phyloP scores from a whole-genome alignment of 257 asterid species.

The Asclepias syriaca region DNA sequence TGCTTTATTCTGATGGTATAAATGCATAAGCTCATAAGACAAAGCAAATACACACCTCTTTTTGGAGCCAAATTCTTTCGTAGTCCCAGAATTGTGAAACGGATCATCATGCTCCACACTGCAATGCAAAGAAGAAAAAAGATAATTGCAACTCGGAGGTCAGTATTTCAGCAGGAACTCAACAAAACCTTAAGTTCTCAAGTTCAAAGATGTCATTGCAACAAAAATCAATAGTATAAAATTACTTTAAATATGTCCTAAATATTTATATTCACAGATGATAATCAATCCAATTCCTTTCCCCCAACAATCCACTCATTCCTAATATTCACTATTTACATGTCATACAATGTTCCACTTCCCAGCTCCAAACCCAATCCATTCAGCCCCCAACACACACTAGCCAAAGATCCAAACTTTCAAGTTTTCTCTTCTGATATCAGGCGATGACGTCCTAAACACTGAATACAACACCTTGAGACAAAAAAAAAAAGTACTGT shows the following conservation, averaged over 20 bases:
- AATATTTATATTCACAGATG: neutral
- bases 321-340: neutral
- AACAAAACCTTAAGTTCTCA: neutral
- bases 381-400: neutral
- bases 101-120: constrained; percentile 40
- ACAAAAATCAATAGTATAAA: neutral
- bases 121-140: constrained; percentile 13
- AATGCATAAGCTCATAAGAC: neutral
- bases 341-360: no score
- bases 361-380: neutral
- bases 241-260: neutral
- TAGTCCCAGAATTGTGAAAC: constrained; percentile 26
- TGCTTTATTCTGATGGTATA: neutral
- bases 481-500: neutral
- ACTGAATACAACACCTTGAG: neutral
- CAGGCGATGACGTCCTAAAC: neutral
- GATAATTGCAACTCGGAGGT: neutral
- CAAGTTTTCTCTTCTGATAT: neutral
- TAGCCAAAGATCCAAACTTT: neutral
- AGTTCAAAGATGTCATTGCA: neutral
- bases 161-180: neutral
- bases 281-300: neutral
- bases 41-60: constrained; percentile 35
- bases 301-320: neutral
- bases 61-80: constrained; percentile 36